Base-by-base conservation (phyloP, 2,329 filamentous ascomycete species). In the Camptophora hylomeconis region DNA sequence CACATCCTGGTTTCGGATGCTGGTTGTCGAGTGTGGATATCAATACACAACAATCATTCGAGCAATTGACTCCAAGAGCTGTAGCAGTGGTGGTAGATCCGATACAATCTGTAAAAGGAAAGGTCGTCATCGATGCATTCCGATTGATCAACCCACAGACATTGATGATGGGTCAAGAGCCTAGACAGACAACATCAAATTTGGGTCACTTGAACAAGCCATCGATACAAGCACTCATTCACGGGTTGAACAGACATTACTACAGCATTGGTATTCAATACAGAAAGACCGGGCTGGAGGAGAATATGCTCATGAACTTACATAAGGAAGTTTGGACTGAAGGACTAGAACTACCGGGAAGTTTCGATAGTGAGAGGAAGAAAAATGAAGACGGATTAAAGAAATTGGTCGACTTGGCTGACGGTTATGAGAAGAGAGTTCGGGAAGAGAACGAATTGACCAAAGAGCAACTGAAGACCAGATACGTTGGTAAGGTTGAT, bases 261-360 rank as follows among this genome's bases (percentile, higher is more conserved):
- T 98, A 98, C 69, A 93, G 83, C 47, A 98, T 98, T 52, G 87
- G 74, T 36, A 95, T 98, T 63, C 86, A 94, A 61, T 98, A 98
- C 61, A 72, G 87, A 52, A 98, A 98, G 67, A 93, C 87, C 1
- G 87, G 83, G 1, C 66, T 98, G 28, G 89, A 98, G 56, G 92
- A 98, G 67, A 95, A 93, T 59, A 98, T 98, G 89, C 60, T 98
- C 48, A 98, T 98, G 92, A 98, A 98, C 54, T 65, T 98, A 42
- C 89, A 98, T 70, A 98, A 98, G 68, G 89, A 95, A 45, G 86
- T 94, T 24, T 98, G 89, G 89, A 98, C 92, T 1, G 89, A 98
- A 57, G 89, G 87, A 4, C 59, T 98, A 41, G 75, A 93, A 53
- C 95, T 98, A 84, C 81, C 87, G 37, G 86, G 95, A 57, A 87